phyloP scores from a whole-genome alignment of 768 basidiomycete genomes.

The Rubroboletus pulcherrimus region DNA sequence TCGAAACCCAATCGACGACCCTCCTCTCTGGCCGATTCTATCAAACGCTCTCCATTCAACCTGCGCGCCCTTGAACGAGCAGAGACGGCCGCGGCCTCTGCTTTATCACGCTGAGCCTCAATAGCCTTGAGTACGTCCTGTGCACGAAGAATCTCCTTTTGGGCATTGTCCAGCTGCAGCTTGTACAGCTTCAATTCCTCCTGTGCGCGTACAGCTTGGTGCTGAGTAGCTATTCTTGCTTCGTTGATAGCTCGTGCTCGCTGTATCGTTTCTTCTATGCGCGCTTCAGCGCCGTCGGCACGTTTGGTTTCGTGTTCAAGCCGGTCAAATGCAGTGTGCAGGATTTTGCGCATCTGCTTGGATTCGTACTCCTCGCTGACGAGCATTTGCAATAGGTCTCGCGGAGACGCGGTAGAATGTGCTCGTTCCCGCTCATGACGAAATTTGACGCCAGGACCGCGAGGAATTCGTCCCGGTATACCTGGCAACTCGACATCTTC shows the following conservation, averaged over 20 bases:
- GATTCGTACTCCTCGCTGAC: conserved; percentile 41
- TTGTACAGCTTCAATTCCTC: conserved; percentile 57
- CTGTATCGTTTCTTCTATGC: conserved; percentile 30
- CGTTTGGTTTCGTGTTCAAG: conserved; percentile 37
- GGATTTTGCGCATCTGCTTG: conserved; percentile 36
- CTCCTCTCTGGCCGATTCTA: conserved; percentile 51
- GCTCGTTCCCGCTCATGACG: conserved; percentile 34
- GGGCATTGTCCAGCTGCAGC: conserved; percentile 54
- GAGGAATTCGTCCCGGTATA: conserved; percentile 5
- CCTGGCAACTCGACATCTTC: conserved; percentile 4
- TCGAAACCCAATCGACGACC: conserved; percentile 50
- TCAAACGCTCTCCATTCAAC: conserved; percentile 43
- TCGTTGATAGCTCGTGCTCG: conserved; percentile 31
- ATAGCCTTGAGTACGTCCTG: conserved; percentile 49
- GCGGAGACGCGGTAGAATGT: conserved; percentile 28
- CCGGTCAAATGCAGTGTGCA: conserved; percentile 36
- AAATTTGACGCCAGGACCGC: conserved; percentile 33
- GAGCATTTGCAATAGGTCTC: conserved; percentile 33
- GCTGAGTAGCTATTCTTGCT: conserved; percentile 27
- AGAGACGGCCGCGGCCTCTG: conserved; percentile 44
- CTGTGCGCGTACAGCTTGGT: conserved; percentile 30
- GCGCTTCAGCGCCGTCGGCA: conserved; percentile 33
- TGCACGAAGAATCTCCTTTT: conserved; percentile 54
- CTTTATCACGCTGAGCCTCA: conserved; percentile 45
- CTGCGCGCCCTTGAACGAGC: conserved; percentile 45